phyloP scores from a whole-genome alignment of 1,284 basidiomycete genomes.

The Violaceomyces palustris region DNA sequence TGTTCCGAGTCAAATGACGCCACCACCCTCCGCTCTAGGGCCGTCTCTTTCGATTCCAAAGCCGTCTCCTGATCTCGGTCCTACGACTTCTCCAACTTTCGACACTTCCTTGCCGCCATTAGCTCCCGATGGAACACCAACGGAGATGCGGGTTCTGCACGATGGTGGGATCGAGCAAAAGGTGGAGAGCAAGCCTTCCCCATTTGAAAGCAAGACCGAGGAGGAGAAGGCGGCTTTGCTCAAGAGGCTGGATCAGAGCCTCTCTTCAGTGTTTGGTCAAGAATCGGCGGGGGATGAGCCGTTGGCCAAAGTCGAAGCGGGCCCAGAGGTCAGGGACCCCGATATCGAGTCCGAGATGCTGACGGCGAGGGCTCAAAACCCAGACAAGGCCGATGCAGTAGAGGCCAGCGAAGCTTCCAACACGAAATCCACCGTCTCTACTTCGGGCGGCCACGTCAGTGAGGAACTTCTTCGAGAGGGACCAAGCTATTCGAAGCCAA shows the following conservation, averaged over 20 bases:
- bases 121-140: slow-evolving; percentile 13
- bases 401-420: background rate
- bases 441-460: slow-evolving; percentile 1
- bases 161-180: background rate
- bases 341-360: too few relatives aligned
- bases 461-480: background rate
- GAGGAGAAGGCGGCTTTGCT: background rate
- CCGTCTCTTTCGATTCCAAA: background rate
- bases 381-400: background rate
- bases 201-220: background rate
- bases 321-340: too few relatives aligned
- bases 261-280: slow-evolving; percentile 4
- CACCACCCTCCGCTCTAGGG: too few relatives aligned
- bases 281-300: slow-evolving; percentile 1
- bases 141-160: slow-evolving; percentile 15
- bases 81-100: slow-evolving; percentile 1
- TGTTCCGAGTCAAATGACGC: too few relatives aligned
- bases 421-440: background rate
- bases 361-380: too few relatives aligned
- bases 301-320: slow-evolving; percentile 14
- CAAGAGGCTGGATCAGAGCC: slow-evolving; percentile 5
- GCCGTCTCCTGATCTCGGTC: background rate
- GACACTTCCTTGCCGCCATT: slow-evolving; percentile 3
- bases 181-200: background rate
- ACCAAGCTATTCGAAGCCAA: background rate